A percentile compares a stretch with the other conserved stretches of the same genome.
Evolutionary conservation across 2,329 filamentous ascomycete genomes (phyloP).

Genomic region (Exophiala sideris): DNA sequence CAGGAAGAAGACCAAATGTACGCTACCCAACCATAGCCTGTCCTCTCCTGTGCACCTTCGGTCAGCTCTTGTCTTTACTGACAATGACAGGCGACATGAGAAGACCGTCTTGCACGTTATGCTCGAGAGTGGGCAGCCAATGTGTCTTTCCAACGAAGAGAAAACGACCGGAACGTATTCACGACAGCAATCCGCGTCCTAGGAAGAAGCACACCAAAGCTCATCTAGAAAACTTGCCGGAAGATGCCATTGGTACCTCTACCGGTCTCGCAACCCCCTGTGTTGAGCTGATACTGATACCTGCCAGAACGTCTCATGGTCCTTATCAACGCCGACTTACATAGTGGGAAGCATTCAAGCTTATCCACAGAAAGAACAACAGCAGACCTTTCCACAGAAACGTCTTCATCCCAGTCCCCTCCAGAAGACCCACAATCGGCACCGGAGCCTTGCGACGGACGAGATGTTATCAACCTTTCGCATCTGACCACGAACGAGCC

Average conservation of each 20-base stretch:
- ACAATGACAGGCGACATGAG: constrained; percentile 1
- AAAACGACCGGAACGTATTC: constrained; percentile 1
- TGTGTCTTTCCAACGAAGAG: constrained; percentile 7
- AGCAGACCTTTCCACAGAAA: not conserved
- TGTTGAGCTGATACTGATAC: not conserved
- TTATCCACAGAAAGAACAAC: not conserved
- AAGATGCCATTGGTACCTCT: not conserved
- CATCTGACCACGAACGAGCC: too few relatives aligned
- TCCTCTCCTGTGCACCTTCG: too few relatives aligned
- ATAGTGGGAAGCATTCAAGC: not conserved
- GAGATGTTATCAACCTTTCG: too few relatives aligned
- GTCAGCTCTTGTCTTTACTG: too few relatives aligned
- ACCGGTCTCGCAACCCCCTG: too few relatives aligned
- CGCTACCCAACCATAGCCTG: not conserved
- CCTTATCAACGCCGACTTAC: not conserved
- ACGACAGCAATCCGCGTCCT: not conserved
- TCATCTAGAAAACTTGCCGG: not conserved
- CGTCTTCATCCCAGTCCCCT: too few relatives aligned
- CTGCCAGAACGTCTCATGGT: not conserved
- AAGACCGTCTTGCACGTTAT: not conserved
- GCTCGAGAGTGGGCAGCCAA: constrained; percentile 1
- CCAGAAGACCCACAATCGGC: too few relatives aligned
- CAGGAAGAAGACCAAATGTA: constrained; percentile 1
- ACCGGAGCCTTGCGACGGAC: too few relatives aligned
- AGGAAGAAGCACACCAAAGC: not conserved